Evolutionary conservation across 257 asterid genomes (phyloP).

Genomic region (Salvia splendens): DNA sequence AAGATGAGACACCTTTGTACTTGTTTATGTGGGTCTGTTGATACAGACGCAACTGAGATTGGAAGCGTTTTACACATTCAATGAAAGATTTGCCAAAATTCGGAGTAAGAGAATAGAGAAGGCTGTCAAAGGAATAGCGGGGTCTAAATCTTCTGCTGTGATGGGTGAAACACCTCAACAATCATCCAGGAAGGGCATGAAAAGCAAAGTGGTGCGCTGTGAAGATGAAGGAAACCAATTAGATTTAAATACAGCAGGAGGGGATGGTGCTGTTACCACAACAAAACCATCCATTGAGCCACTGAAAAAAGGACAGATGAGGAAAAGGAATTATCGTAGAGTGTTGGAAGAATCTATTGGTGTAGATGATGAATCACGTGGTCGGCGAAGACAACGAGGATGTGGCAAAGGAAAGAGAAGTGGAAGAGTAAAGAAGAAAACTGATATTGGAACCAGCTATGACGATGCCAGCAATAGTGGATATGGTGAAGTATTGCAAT

Average conservation of each 20-base stretch:
- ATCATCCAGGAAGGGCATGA: slow-evolving; percentile 53
- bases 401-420: slow-evolving; percentile 34
- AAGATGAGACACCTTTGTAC: slow-evolving; percentile 23
- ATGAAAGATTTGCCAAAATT: slow-evolving; percentile 92
- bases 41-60: slow-evolving; percentile 85
- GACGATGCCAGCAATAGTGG: slow-evolving; percentile 38
- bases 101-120: slow-evolving; percentile 88
- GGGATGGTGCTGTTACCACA: slow-evolving; percentile 31
- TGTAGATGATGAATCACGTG: slow-evolving; percentile 34
- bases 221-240: slow-evolving; percentile 38
- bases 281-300: slow-evolving; percentile 38
- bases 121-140: slow-evolving; percentile 78
- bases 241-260: slow-evolving; percentile 33
- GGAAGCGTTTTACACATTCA: slow-evolving; percentile 96
- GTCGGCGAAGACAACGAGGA: slow-evolving; percentile 40
- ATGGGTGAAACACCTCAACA: slow-evolving; percentile 47
- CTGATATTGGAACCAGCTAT: slow-evolving; percentile 38
- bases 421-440: slow-evolving; percentile 48
- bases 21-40: slow-evolving; percentile 30
- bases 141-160: slow-evolving; percentile 50
- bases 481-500: slow-evolving; percentile 43
- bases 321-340: slow-evolving; percentile 31
- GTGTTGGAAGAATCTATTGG: slow-evolving; percentile 27
- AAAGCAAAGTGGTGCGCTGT: slow-evolving; percentile 44
- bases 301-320: slow-evolving; percentile 43